Base-by-base conservation (phyloP, 225 moss, liverwort and hornwort genomes). In the Ulota crispa region DNA sequence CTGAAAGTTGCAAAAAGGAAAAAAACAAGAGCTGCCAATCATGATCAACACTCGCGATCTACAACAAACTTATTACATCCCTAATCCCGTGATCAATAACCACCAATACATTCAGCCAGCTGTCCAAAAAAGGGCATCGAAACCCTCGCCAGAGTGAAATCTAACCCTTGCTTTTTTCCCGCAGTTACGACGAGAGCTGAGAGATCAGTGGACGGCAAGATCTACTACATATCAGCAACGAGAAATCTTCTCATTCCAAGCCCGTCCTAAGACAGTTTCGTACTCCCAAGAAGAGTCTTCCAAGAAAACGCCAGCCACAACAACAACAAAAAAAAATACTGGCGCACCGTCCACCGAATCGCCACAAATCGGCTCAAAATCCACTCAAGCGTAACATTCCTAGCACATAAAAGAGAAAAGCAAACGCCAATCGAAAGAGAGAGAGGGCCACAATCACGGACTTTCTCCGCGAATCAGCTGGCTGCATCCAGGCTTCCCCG, bases 381-480 rank as follows among this genome's bases (percentile, higher is more conserved):
- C 73, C 73, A 53, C 28, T 61, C 62, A 62, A 80, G 26, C 37
- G 19, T 3, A 39, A 19, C 75, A 85, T 78, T 78, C 65, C n/a
- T 75, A 69, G 73, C 62, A 69, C 60, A 9, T 21, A 53, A 23
- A 23, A 34, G 43, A 52, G 0, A 43, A 43, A 27, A 30, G 54
- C 16, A 73, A 73, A 43, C 53, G 73, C 50, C 67, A 72, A 42
- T 67, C 76, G 2, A 70, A 62, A 39, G 30, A 67, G 52, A 56
- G 74, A 26, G 27, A 64, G 21, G 77, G 30, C 54, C 72, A 72
- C 79, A 88, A 88, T 85, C 85, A 88, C 88, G 36, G 75, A 88
- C 88, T 82, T 85, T 72, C 67, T 85, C 68, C 72, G 76, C 72
- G 82, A 85, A 85, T 85, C 88, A 85, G 88, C 88, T 88, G 80